These are phyloP conservation scores for Eutrema salsugineum DNA, from an alignment of 441 rosid species.

Conservation along the genomic window DNA sequence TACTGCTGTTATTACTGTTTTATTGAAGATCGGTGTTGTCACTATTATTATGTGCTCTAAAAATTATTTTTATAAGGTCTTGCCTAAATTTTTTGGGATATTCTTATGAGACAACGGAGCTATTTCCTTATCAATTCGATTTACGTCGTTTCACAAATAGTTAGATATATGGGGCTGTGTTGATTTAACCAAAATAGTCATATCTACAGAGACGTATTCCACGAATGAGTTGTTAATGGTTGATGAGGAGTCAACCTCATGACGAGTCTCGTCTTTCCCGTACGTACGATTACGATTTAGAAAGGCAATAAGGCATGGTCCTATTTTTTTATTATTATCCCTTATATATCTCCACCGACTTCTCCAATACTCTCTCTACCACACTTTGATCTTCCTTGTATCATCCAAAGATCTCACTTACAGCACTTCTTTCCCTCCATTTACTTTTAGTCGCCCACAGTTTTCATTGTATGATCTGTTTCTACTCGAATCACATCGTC, in stretches of 20 bases:
- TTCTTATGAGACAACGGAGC: background rate
- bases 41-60: background rate
- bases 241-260: conserved; percentile 33
- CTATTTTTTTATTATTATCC: background rate
- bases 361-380: conserved; percentile 28
- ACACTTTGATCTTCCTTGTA: conserved; percentile 25
- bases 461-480: conserved; percentile 11
- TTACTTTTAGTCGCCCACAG: conserved; percentile 14
- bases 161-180: background rate
- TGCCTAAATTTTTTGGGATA: background rate
- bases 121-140: background rate
- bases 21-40: background rate
- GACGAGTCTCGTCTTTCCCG: conserved; percentile 24
- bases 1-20: background rate
- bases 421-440: conserved; percentile 17
- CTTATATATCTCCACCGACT: conserved; percentile 29
- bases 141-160: background rate
- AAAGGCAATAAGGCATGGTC: conserved; percentile 21
- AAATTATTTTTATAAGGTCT: background rate
- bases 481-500: conserved; percentile 9
- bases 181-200: conserved; percentile 2
- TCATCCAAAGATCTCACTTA: conserved; percentile 31
- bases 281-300: conserved; percentile 30
- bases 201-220: conserved; percentile 19
- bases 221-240: conserved; percentile 32